A percentile compares a stretch with the other conserved stretches of the same genome.
Conservation (phyloP, 2,329 filamentous ascomycete genomes). For the Alternaria viburni region DNA sequence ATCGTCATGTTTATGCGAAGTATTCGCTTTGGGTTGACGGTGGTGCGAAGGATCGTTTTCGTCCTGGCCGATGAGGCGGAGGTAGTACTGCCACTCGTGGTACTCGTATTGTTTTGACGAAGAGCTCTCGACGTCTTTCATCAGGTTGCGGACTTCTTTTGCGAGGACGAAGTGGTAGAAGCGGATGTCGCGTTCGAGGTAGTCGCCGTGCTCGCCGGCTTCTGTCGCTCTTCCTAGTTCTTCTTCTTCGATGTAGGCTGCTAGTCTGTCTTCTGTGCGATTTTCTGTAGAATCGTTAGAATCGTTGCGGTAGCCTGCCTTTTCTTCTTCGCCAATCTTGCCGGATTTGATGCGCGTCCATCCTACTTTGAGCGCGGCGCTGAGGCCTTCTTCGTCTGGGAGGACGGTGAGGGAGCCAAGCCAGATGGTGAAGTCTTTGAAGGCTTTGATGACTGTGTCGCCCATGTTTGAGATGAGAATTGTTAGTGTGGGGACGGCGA, state of each 20-base stretch:
- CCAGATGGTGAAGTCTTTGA: slow-evolving; percentile 63
- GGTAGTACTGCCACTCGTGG: slow-evolving; percentile 49
- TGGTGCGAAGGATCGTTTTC: slow-evolving; percentile 50
- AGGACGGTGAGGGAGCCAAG: slow-evolving; percentile 62
- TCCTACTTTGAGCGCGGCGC: slow-evolving; percentile 41
- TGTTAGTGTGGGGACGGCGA: slow-evolving; percentile 62
- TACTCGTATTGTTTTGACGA: slow-evolving; percentile 51
- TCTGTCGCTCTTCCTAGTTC: slow-evolving; percentile 51
- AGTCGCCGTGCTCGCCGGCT: slow-evolving; percentile 52
- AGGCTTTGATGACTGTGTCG: slow-evolving; percentile 60
- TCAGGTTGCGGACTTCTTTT: slow-evolving; percentile 52
- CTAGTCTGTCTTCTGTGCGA: slow-evolving; percentile 40
- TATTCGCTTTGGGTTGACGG: slow-evolving; percentile 32
- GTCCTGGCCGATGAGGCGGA: slow-evolving; percentile 47
- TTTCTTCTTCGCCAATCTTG: slow-evolving; percentile 21
- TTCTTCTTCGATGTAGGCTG: slow-evolving; percentile 50
- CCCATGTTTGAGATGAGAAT: slow-evolving; percentile 63
- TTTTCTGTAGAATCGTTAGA: slow-evolving; percentile 24
- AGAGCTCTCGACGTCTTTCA: slow-evolving; percentile 49
- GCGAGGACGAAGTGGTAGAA: slow-evolving; percentile 59
- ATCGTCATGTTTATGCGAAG: slow-evolving; percentile 17
- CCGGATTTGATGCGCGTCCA: slow-evolving; percentile 33
- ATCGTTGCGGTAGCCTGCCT: too few species aligned
- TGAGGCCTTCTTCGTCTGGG: slow-evolving; percentile 55
- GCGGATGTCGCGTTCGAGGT: slow-evolving; percentile 55